Conservation (phyloP, 345 rosid genomes). For the Syzygium jambos region DNA sequence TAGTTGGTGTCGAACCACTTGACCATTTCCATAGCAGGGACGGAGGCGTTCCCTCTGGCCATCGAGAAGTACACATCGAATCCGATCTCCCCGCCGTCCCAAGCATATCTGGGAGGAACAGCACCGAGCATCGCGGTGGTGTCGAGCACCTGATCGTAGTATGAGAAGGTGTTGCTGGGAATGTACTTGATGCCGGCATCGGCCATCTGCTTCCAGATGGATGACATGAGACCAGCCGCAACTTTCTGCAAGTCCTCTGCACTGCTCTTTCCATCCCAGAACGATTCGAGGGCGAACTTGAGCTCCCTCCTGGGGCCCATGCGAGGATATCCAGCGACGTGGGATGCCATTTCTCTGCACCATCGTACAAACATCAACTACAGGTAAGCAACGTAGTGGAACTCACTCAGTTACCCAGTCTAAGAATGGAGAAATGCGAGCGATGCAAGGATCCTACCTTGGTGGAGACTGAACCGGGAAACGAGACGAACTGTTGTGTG, state of each 20-base stretch:
- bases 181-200: constrained; percentile 72
- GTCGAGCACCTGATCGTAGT: constrained; percentile 81
- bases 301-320: constrained; percentile 98
- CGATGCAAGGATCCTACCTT: no score
- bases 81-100: constrained; percentile 70
- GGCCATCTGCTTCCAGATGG: constrained; percentile 93
- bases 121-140: constrained; percentile 92
- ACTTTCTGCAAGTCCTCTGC: constrained; percentile 77
- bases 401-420: not conserved
- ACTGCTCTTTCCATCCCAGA: constrained; percentile 90
- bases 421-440: no score
- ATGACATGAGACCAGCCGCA: constrained; percentile 62
- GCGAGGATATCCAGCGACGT: constrained; percentile 92
- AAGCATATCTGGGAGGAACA: constrained; percentile 76
- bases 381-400: not conserved
- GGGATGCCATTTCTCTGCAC: constrained; percentile 70
- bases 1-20: constrained; percentile 99
- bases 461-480: no score
- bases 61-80: constrained; percentile 72
- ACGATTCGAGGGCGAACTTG: constrained; percentile 91
- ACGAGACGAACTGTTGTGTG: no score
- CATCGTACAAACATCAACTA: not conserved
- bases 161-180: constrained; percentile 94
- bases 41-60: constrained; percentile 94
- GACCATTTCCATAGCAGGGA: constrained; percentile 97